These are phyloP conservation scores for Colletotrichum tamarilloi DNA, from an alignment of 2,329 filamentous ascomycete genomes.

Conservation along the genomic window DNA sequence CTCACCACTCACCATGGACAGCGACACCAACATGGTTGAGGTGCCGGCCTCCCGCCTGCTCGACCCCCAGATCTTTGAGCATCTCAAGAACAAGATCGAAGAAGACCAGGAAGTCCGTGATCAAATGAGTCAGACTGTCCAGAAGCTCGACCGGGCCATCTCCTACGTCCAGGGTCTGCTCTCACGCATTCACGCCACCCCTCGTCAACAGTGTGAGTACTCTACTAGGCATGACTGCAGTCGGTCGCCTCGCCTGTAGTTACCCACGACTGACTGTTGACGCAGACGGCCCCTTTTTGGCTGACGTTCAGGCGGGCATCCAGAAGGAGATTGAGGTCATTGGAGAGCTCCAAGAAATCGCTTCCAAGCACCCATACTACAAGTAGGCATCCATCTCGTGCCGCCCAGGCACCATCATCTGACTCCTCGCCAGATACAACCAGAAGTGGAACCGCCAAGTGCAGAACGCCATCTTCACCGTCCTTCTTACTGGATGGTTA, in stretches of 20 bases:
- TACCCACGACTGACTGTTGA: conserved; percentile 64
- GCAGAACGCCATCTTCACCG: conserved; percentile 77
- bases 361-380: conserved; percentile 94
- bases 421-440: conserved; percentile 72
- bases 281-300: conserved; percentile 75
- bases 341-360: conserved; percentile 74
- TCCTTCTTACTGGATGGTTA: conserved; percentile 77
- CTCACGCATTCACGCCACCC: conserved; percentile 90
- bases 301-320: conserved; percentile 78
- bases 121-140: conserved; percentile 83
- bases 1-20: conserved; percentile 31
- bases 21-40: conserved; percentile 37
- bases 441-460: conserved; percentile 84
- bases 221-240: neutral
- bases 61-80: conserved; percentile 86
- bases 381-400: conserved; percentile 66
- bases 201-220: conserved; percentile 65
- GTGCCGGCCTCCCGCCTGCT: conserved; percentile 53
- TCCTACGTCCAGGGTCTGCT: conserved; percentile 84
- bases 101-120: conserved; percentile 86
- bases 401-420: neutral
- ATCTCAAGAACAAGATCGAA: conserved; percentile 89
- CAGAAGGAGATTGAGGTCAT: conserved; percentile 78
- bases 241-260: neutral
- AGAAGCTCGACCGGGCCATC: conserved; percentile 85